phyloP scores from a whole-genome alignment of 306 rosid species.

The Casuarina glauca region DNA sequence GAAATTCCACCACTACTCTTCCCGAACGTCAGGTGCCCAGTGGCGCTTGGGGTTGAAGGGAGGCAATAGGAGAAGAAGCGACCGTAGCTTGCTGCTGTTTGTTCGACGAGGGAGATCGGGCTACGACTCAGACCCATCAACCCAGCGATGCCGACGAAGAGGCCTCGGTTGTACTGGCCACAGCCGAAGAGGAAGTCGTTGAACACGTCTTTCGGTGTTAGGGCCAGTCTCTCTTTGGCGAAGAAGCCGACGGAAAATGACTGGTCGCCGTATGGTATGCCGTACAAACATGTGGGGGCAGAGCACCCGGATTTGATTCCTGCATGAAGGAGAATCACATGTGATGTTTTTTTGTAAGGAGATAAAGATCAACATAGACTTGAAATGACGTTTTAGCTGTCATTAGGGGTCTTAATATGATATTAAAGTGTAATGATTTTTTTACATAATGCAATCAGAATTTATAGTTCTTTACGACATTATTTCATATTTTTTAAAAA shows the following conservation, averaged over 20 bases:
- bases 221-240: conserved; percentile 42
- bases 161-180: conserved; percentile 72
- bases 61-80: conserved; percentile 73
- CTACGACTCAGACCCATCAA: conserved; percentile 73
- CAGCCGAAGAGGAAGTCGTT: conserved; percentile 58
- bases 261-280: conserved; percentile 50
- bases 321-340: too few species aligned
- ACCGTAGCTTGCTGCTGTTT: conserved; percentile 50
- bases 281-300: conserved; percentile 49
- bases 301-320: conserved; percentile 47
- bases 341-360: too few species aligned
- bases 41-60: conserved; percentile 52
- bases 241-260: conserved; percentile 64
- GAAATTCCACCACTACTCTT: neutral
- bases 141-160: conserved; percentile 59
- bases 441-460: too few species aligned
- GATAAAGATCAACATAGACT: too few species aligned
- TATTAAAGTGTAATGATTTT: too few species aligned
- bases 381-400: too few species aligned
- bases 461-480: too few species aligned
- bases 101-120: conserved; percentile 63
- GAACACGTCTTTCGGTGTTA: conserved; percentile 31
- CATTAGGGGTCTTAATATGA: too few species aligned
- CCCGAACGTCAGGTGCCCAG: conserved; percentile 56
- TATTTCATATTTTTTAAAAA: too few species aligned